Percentiles rank a stretch among this genome's conserved stretches.
These are phyloP conservation scores for Cyanophora paradoxa DNA, from an alignment of 78 protist species.

Conservation along the genomic window DNA sequence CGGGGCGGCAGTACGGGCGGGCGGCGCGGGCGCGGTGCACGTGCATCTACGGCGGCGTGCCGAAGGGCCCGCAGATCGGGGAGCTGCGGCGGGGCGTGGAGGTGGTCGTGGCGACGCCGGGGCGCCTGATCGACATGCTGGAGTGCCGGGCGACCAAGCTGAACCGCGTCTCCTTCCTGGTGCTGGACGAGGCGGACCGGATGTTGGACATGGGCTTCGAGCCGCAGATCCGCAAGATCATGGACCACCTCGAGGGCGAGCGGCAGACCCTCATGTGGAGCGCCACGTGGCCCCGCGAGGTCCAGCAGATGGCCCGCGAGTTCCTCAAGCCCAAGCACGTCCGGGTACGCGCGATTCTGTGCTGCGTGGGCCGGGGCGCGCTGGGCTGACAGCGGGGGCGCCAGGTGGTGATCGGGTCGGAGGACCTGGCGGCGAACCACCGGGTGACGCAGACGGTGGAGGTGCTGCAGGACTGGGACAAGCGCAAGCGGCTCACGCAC, in stretches of 20 bases:
- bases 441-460: conserved; percentile 26
- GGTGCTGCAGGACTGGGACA: background rate
- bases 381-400: too few species aligned
- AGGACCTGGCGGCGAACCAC: conserved; percentile 26
- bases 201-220: conserved; percentile 97
- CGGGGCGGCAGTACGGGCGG: background rate
- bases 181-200: conserved; percentile 94
- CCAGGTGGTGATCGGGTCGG: conserved; percentile 29
- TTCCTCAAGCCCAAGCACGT: conserved; percentile 21
- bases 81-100: conserved; percentile 27
- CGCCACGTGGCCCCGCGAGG: conserved; percentile 97
- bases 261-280: conserved; percentile 95
- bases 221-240: conserved; percentile 55
- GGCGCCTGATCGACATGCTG: conserved; percentile 48
- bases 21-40: too few species aligned
- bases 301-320: conserved; percentile 29
- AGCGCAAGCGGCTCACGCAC: background rate
- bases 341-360: background rate
- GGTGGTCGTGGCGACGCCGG: conserved; percentile 61
- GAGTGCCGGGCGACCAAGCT: background rate
- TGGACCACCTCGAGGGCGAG: conserved; percentile 14
- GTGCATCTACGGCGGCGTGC: conserved; percentile 53
- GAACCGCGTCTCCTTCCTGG: background rate
- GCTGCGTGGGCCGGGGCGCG: too few species aligned
- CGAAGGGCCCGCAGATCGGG: conserved; percentile 21